These are phyloP conservation scores for Saccharum hybrid DNA, from an alignment of 202 grass and related monocot genomes.

Conservation along the genomic window DNA sequence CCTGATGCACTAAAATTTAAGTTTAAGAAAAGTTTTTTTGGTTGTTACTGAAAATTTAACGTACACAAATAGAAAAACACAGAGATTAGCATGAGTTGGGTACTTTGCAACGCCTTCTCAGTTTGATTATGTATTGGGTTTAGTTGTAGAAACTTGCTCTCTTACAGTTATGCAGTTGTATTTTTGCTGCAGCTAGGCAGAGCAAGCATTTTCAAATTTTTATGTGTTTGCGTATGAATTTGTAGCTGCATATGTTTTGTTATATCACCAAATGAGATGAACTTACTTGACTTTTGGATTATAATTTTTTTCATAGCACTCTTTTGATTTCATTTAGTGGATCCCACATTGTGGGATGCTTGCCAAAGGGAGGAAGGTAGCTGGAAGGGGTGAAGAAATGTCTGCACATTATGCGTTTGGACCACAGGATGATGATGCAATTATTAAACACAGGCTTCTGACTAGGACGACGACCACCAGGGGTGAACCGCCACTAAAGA, in stretches of 20 bases:
- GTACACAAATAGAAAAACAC: neutral
- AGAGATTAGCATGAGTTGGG: neutral
- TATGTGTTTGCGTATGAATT: neutral
- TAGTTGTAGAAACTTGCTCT: neutral
- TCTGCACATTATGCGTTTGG: conserved; percentile 78
- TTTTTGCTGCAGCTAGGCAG: neutral
- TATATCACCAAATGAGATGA: conserved; percentile 1
- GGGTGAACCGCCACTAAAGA: conserved; percentile 90
- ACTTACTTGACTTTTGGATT: conserved; percentile 19
- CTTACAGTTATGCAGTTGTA: neutral
- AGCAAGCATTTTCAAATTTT: neutral
- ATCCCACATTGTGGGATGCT: conserved; percentile 51
- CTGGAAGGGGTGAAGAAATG: conserved; percentile 71
- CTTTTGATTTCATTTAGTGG: conserved; percentile 31
- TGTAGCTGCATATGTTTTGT: neutral
- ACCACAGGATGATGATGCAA: conserved; percentile 74
- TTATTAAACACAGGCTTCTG: conserved; percentile 95
- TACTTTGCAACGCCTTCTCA: neutral
- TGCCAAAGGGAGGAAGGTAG: conserved; percentile 75
- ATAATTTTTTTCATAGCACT: conserved; percentile 33
- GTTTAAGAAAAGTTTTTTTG: neutral
- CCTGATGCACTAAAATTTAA: neutral
- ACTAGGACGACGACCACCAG: conserved; percentile 88
- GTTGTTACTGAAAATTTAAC: neutral
- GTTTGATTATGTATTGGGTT: neutral